Conservation (phyloP, 2,329 filamentous ascomycete genomes). For the Dactylellina drechsleri region DNA sequence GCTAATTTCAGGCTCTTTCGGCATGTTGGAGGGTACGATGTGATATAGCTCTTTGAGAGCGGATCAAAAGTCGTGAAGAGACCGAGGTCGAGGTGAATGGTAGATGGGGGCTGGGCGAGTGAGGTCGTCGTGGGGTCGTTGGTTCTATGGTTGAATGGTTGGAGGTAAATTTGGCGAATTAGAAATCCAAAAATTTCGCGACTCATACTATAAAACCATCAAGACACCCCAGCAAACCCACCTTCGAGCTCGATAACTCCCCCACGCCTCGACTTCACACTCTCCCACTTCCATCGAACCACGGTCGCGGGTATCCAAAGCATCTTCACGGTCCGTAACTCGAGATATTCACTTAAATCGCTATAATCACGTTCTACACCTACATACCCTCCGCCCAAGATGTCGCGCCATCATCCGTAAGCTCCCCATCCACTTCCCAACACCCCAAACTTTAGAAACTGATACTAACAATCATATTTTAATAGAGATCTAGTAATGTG, state of each 20-base stretch:
- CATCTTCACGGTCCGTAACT: background rate
- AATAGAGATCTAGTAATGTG: slow-evolving; percentile 45
- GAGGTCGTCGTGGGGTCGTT: slow-evolving; percentile 14
- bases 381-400: slow-evolving; percentile 62
- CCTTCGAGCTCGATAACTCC: slow-evolving; percentile 2
- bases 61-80: background rate
- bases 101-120: background rate
- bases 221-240: background rate
- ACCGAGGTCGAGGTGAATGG: background rate
- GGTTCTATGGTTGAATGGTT: slow-evolving; percentile 1
- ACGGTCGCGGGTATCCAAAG: background rate
- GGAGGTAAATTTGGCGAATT: slow-evolving; percentile 12
- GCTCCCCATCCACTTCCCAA: slow-evolving; percentile 59
- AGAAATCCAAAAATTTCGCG: slow-evolving; percentile 53
- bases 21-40: slow-evolving; percentile 70
- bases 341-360: background rate
- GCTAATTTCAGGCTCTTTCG: slow-evolving; percentile 89
- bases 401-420: slow-evolving; percentile 95
- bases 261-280: background rate
- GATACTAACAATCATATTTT: slow-evolving; percentile 25
- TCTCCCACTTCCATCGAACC: background rate
- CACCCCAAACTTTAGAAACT: slow-evolving; percentile 4
- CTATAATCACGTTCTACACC: background rate
- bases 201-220: slow-evolving; percentile 42
- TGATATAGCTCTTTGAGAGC: background rate